Evolutionary conservation across 768 basidiomycete genomes (phyloP).

Genomic region (Suillus tomentosus): DNA sequence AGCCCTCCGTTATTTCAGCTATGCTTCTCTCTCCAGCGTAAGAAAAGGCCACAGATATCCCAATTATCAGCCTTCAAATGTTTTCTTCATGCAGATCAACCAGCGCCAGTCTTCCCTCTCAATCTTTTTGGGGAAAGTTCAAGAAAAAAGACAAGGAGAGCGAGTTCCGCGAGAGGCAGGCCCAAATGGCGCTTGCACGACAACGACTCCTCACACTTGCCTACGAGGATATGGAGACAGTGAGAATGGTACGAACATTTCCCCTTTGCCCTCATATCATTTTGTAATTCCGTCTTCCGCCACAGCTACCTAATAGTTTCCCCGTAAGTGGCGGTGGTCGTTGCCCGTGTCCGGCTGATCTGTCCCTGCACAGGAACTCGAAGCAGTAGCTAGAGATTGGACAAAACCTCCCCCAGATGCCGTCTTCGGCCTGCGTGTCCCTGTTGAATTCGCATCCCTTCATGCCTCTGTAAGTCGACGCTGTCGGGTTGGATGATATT

Average conservation of each 20-base stretch:
- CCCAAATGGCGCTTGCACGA: slow-evolving; percentile 69
- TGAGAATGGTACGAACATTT: slow-evolving; percentile 57
- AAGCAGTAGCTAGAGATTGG: slow-evolving; percentile 81
- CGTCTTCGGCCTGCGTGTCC: slow-evolving; percentile 73
- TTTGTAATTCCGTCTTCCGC: slow-evolving; percentile 15
- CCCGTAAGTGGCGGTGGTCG: slow-evolving; percentile 44
- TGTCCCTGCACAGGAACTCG: slow-evolving; percentile 62
- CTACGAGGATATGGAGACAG: slow-evolving; percentile 85
- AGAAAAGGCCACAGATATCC: slow-evolving; percentile 35
- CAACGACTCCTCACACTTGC: slow-evolving; percentile 80
- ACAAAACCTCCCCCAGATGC: slow-evolving; percentile 83
- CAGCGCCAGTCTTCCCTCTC: slow-evolving; percentile 57
- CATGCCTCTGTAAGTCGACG: slow-evolving; percentile 70
- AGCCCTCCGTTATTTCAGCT: slow-evolving; percentile 26
- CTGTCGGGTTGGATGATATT: slow-evolving; percentile 17
- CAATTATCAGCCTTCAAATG: slow-evolving; percentile 32
- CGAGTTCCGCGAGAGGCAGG: slow-evolving; percentile 54
- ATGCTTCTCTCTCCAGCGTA: slow-evolving; percentile 88
- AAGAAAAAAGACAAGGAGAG: slow-evolving; percentile 68
- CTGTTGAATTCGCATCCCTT: slow-evolving; percentile 85
- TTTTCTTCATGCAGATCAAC: slow-evolving; percentile 56
- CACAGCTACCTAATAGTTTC: slow-evolving; percentile 69
- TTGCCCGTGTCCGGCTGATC: slow-evolving; percentile 7
- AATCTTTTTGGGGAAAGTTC: slow-evolving; percentile 63
- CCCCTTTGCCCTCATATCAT: slow-evolving; percentile 15